Base-by-base conservation (phyloP, 768 basidiomycete species). In the Boletus insuetus region DNA sequence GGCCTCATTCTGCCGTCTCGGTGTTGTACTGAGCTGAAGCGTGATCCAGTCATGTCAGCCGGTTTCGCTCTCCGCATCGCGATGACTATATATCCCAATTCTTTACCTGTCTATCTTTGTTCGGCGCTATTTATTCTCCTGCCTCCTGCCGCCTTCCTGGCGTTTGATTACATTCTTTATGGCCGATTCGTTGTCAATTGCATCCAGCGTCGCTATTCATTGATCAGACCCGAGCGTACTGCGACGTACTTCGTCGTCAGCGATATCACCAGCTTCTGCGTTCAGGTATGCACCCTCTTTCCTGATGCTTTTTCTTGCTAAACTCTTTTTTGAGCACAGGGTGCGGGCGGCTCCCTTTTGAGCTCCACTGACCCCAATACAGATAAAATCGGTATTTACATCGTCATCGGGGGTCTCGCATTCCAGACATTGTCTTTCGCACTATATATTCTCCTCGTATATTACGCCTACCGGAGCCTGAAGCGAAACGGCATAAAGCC, bases 91-190 rank as follows among this genome's bases (percentile, higher is more conserved):
- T 53, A 69, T 40, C 69, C 57, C 1, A 61, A 70, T 41, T 62
- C 64, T 8, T 17, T 59, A 1, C n/a, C 54, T 4, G 39, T 58
- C 31, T 60, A 58, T 48, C 58, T 70, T 20, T 55, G 49, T 43
- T 59, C 62, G 31, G 4, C 37, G 13, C 17, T 74, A 12, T 55
- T 71, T 12, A 62, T 65, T 35, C 49, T 73, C 16, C 50, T 61
- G 19, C 50, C 67, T 4, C 73, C 71, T 2, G 59, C 68, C 4
- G 51, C 62, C 3, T 73, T 67, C 42, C 56, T 74, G 19, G 71
- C 73, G 16, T 74, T 69, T 39, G 64, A 73, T 49, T 73, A 71
- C 44, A 68, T 74, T 22, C 49, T 71, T 10, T 73, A 69, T 22
- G 70, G 73, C 4, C 58, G 60, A 20, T 61, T 74, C 16, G 40